Evolutionary conservation across 2,329 filamentous ascomycete genomes (phyloP).

Genomic region (Knufia fluminis): DNA sequence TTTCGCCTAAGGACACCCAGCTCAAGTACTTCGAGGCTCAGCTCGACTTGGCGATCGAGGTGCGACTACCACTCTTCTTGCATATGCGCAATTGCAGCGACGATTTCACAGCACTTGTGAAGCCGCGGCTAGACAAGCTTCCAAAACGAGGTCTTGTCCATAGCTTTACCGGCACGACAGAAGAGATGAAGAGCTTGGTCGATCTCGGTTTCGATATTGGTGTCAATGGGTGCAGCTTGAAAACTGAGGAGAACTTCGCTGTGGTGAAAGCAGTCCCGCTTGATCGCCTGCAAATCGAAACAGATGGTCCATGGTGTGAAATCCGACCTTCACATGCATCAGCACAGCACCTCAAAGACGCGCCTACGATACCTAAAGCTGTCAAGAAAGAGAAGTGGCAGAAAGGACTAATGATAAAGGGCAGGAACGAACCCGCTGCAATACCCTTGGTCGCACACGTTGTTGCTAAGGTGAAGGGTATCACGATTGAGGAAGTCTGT

Average conservation of each 20-base stretch:
- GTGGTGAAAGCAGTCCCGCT: conserved; percentile 74
- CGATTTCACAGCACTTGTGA: conserved; percentile 71
- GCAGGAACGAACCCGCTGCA: conserved; percentile 82
- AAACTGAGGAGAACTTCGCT: conserved; percentile 80
- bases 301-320: conserved; percentile 95
- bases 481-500: conserved; percentile 70
- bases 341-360: conserved; percentile 56
- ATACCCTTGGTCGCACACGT: conserved; percentile 83
- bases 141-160: conserved; percentile 78
- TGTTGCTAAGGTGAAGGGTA: conserved; percentile 74
- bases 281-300: conserved; percentile 82
- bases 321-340: conserved; percentile 83
- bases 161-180: conserved; percentile 80
- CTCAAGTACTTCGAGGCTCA: conserved; percentile 77
- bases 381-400: conserved; percentile 97
- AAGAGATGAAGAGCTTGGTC: conserved; percentile 74
- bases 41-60: conserved; percentile 64
- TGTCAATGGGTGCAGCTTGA: conserved; percentile 94
- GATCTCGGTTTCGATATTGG: conserved; percentile 78
- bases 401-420: conserved; percentile 82
- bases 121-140: conserved; percentile 53
- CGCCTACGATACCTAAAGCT: conserved; percentile 64
- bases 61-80: conserved; percentile 80
- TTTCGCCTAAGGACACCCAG: conserved; percentile 70
- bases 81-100: conserved; percentile 80